Evolutionary conservation across 1,284 basidiomycete species (phyloP).

Genomic region (Ganoderma multipileum): DNA sequence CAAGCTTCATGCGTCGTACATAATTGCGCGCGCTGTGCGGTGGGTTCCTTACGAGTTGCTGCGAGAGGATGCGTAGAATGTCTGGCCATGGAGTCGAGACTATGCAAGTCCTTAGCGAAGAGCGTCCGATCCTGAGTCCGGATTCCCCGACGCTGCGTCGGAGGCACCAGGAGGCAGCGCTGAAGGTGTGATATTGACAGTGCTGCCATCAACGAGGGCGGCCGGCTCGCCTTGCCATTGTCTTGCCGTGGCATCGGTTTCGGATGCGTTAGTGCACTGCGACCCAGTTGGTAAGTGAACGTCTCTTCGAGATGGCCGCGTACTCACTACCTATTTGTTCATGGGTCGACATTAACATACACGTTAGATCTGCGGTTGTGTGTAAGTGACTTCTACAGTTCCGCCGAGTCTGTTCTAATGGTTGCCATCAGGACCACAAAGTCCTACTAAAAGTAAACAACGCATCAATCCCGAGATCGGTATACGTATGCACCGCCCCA

Average conservation of each 20-base stretch:
- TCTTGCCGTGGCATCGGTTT: neutral
- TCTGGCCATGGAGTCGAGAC: too few species aligned
- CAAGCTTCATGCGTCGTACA: too few species aligned
- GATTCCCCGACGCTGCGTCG: too few species aligned
- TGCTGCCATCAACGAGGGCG: neutral
- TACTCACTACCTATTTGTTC: neutral
- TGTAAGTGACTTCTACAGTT: neutral
- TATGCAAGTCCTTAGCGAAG: too few species aligned
- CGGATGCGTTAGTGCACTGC: neutral
- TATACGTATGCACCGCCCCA: neutral
- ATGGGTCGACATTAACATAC: neutral
- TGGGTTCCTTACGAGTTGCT: too few species aligned
- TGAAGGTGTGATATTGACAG: neutral
- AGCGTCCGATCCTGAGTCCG: too few species aligned
- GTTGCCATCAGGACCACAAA: neutral
- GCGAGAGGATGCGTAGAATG: too few species aligned
- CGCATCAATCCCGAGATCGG: neutral
- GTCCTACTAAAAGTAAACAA: neutral
- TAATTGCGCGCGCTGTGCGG: too few species aligned
- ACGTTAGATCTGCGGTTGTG: neutral
- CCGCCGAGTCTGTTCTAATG: neutral
- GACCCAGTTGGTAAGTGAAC: neutral
- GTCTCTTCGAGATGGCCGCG: too few species aligned
- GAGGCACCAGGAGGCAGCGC: neutral
- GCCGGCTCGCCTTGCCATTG: neutral